Evolutionary conservation across 768 basidiomycete genomes (phyloP), one percentile per base, ranked within the genome.

Genomic region (Hypholoma fasciculare): DNA sequence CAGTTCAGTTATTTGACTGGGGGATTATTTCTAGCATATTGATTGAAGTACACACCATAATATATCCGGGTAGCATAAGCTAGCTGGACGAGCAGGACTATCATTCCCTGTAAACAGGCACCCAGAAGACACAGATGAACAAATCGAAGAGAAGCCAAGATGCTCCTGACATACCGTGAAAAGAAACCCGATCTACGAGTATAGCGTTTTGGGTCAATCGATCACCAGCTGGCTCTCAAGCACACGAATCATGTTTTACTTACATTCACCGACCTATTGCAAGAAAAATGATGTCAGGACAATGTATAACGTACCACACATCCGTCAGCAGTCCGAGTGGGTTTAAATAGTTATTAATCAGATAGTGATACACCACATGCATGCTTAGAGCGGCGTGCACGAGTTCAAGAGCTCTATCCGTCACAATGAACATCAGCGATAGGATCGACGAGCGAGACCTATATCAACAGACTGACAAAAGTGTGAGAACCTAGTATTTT

Each of bases 31-130:
- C 9, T 34, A 9, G 30, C 6, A 7, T 34, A 34, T 34, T 14
- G 11, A 46, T 34, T 14, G 11, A 46, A 37, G 9, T 30, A 43
- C 27, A 13, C 47, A 58, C 57, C 27, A 16, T 42, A 36, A 27
- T 58, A 58, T 16, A 58, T 58, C 26, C 57, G 30, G 39, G 44
- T 44, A 3, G 57, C 57, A n/a, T 58, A 58, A 30, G 49, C 43
- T 1, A 58, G 40, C n/a, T 58, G 57, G 1, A 58, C 57, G 17
- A 58, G 27, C 19, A 52, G 42, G n/a, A 58, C 57, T 9, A 58
- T 49, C 17, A 52, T 19, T 7, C 39, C 57, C 57, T 58, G 17
- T 12, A 9, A 34, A 7, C 30, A 34, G 30, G 30, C 30, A 34
- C 7, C 7, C 30, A 6, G 30, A 34, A 23, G 6, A 34, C 9